Evolutionary conservation across 2,329 filamentous ascomycete species (phyloP).

Genomic region (Penicillium brasilianum): DNA sequence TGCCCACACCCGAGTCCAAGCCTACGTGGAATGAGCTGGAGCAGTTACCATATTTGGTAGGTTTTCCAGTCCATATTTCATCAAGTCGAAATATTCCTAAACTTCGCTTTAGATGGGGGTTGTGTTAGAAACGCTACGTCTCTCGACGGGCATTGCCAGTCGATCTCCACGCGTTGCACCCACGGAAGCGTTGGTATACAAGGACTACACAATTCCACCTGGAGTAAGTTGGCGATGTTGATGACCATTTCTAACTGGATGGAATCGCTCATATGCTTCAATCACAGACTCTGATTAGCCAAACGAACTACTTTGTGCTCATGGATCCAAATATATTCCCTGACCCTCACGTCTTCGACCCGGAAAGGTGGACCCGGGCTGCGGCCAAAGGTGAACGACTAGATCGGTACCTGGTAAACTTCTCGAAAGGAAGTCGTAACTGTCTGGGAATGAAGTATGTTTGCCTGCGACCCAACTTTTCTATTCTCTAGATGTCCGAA

Average conservation of each 20-base stretch:
- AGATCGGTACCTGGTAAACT: slow-evolving; percentile 31
- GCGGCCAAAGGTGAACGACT: slow-evolving; percentile 25
- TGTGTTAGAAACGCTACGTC: slow-evolving; percentile 41
- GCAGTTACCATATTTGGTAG: slow-evolving; percentile 48
- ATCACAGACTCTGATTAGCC: slow-evolving; percentile 27
- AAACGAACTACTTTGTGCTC: slow-evolving; percentile 29
- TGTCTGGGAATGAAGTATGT: slow-evolving; percentile 37
- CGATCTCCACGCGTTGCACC: slow-evolving; percentile 36
- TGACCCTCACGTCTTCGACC: slow-evolving; percentile 31
- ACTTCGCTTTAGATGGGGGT: slow-evolving; percentile 18
- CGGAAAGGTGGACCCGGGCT: slow-evolving; percentile 34
- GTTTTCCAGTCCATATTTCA: neutral
- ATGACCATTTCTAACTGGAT: neutral
- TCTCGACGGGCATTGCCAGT: slow-evolving; percentile 47
- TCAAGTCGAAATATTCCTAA: neutral
- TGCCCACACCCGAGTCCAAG: slow-evolving; percentile 32
- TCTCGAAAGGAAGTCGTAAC: slow-evolving; percentile 32
- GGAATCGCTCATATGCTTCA: neutral
- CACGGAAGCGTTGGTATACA: slow-evolving; percentile 35
- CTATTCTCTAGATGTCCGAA: neutral
- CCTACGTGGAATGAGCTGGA: slow-evolving; percentile 43
- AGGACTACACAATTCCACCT: slow-evolving; percentile 38
- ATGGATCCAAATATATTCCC: slow-evolving; percentile 32
- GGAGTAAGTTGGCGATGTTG: slow-evolving; percentile 25
- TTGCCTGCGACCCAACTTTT: too few relatives aligned